phyloP scores from a whole-genome alignment of 73 alveolate species.

The Symbiodinium natans region DNA sequence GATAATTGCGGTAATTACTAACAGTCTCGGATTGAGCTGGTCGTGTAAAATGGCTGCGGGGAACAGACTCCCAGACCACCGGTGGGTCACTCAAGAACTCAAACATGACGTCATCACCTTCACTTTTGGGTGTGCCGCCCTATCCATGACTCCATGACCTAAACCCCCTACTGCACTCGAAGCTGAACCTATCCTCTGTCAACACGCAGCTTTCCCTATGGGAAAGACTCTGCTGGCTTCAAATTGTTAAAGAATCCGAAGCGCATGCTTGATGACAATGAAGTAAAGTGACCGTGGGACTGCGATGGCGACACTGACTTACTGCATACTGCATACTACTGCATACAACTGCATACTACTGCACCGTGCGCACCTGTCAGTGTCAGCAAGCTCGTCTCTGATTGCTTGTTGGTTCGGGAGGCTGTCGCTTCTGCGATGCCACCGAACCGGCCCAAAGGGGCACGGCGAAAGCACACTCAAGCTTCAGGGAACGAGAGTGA shows the following conservation, averaged over 20 bases:
- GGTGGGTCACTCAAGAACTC: neutral
- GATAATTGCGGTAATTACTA: no score
- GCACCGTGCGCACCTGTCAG: no score
- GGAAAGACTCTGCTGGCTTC: neutral
- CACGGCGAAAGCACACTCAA: neutral
- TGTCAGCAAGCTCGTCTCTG: neutral
- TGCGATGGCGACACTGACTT: no score
- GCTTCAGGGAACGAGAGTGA: no score
- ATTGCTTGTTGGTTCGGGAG: neutral
- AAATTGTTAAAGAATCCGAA: neutral
- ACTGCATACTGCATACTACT: no score
- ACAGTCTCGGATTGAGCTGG: slow-evolving; percentile 89
- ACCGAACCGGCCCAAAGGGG: neutral
- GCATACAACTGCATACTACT: no score
- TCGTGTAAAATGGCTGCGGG: slow-evolving; percentile 27
- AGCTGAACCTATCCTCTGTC: neutral
- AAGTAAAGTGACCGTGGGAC: no score
- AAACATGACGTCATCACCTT: neutral
- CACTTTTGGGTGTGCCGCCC: neutral
- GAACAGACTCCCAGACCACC: neutral
- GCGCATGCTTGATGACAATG: neutral
- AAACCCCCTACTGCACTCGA: neutral
- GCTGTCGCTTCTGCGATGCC: neutral
- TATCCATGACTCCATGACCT: neutral
- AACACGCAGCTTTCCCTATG: neutral